Conservation (phyloP, 2,329 filamentous ascomycete genomes). For the Remersonia thermophila region DNA sequence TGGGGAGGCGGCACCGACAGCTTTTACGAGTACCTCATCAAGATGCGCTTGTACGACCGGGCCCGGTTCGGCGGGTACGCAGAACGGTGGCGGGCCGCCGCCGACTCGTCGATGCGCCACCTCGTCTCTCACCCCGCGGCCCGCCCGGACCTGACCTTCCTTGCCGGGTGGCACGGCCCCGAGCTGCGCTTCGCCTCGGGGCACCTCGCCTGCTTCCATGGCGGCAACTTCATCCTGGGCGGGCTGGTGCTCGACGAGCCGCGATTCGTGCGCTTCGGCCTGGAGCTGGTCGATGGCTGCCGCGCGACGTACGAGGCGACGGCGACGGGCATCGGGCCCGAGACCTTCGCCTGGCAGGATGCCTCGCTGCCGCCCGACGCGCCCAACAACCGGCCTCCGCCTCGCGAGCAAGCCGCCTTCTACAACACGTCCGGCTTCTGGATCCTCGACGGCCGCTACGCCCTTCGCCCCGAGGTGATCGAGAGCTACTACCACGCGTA, state of each 20-base stretch:
- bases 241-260: conserved; percentile 54
- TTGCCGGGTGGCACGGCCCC: conserved; percentile 42
- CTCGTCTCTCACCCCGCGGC: conserved; percentile 55
- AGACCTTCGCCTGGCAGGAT: conserved; percentile 53
- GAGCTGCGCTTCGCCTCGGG: conserved; percentile 33
- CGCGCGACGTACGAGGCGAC: conserved; percentile 60
- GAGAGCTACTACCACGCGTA: conserved; percentile 84
- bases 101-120: conserved; percentile 61
- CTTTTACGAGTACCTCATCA: conserved; percentile 84
- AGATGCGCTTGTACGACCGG: conserved; percentile 76
- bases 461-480: conserved; percentile 67
- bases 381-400: conserved; percentile 29
- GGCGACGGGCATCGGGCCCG: conserved; percentile 63
- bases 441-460: conserved; percentile 47
- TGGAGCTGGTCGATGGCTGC: conserved; percentile 60
- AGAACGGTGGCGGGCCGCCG: conserved; percentile 63
- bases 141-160: conserved; percentile 60
- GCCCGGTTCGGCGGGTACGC: conserved; percentile 50
- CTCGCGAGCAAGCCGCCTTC: conserved; percentile 40
- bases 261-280: conserved; percentile 61
- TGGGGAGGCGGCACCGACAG: conserved; percentile 70
- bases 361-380: conserved; percentile 23
- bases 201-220: conserved; percentile 68
- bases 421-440: conserved; percentile 61
- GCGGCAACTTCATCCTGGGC: conserved; percentile 75